These are phyloP conservation scores for Amphibolis antarctica DNA, from an alignment of 106 monocot species.

Conservation along the genomic window DNA sequence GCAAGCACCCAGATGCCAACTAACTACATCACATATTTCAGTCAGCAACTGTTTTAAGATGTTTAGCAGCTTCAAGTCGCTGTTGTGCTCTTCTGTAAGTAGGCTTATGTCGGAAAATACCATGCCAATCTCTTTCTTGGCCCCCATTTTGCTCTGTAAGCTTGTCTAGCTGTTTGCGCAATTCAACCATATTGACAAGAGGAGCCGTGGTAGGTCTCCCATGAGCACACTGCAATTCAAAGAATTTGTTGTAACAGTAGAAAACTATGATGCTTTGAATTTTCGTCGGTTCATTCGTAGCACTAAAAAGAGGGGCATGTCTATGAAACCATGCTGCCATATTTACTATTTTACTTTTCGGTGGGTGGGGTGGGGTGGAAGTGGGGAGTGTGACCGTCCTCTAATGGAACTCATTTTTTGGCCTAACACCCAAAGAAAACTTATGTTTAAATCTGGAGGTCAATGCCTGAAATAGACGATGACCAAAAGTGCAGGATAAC, in stretches of 20 bases:
- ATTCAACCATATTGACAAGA: conserved; percentile 42
- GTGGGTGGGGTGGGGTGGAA: too few relatives aligned
- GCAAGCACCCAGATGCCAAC: too few relatives aligned
- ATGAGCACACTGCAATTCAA: conserved; percentile 74
- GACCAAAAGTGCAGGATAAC: background rate
- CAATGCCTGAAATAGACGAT: too few relatives aligned
- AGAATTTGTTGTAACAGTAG: background rate
- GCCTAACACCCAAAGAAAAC: background rate
- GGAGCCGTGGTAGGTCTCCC: conserved; percentile 86
- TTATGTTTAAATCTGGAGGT: too few relatives aligned
- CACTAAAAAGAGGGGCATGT: background rate
- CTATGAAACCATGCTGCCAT: background rate
- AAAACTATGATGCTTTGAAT: background rate
- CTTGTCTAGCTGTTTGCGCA: conserved; percentile 45
- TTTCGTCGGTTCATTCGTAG: background rate
- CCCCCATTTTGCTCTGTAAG: conserved; percentile 23
- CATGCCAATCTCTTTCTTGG: conserved; percentile 37
- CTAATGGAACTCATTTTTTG: background rate
- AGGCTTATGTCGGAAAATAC: conserved; percentile 33
- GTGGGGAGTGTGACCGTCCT: background rate
- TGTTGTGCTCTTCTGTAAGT: conserved; percentile 40
- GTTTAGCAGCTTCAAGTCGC: conserved; percentile 48
- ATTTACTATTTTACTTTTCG: too few relatives aligned
- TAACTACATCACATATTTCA: too few relatives aligned
- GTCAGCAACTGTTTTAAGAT: conserved; percentile 1